These are phyloP conservation scores for Candolleomyces efflorescens DNA, from an alignment of 768 basidiomycete species.

Conservation along the genomic window DNA sequence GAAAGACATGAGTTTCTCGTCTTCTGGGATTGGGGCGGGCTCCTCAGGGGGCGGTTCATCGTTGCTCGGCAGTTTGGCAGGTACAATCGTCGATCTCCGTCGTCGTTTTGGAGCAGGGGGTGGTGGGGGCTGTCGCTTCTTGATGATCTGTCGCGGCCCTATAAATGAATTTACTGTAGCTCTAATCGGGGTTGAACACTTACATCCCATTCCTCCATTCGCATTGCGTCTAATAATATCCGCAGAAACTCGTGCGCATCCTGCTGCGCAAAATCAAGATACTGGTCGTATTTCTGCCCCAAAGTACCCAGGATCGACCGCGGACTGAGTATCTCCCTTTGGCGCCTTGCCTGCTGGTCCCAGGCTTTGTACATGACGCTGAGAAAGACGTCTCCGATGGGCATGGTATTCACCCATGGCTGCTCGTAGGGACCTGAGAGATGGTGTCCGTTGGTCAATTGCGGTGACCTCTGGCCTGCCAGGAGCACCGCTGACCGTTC, in stretches of 20 bases:
- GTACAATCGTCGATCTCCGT: conserved; percentile 33
- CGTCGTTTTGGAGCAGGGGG: conserved; percentile 33
- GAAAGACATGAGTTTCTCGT: conserved; percentile 61
- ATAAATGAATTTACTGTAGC: background rate
- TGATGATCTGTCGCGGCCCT: conserved; percentile 59
- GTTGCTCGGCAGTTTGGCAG: conserved; percentile 12
- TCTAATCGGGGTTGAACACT: conserved; percentile 17
- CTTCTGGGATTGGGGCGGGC: conserved; percentile 25
- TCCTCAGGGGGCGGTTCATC: conserved; percentile 7
- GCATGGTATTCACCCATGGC: conserved; percentile 56
- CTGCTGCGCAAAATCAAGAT: conserved; percentile 92
- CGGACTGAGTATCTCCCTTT: conserved; percentile 56
- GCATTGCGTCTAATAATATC: conserved; percentile 85
- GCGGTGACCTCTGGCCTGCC: conserved; percentile 53
- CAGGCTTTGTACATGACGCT: conserved; percentile 58
- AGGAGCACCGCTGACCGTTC: conserved; percentile 34
- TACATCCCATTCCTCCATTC: conserved; percentile 93
- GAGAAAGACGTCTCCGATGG: conserved; percentile 67
- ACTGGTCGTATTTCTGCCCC: conserved; percentile 89
- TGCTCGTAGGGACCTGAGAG: conserved; percentile 48
- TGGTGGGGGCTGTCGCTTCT: conserved; percentile 55
- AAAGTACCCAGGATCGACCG: conserved; percentile 63
- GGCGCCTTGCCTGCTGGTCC: conserved; percentile 50
- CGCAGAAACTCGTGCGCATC: conserved; percentile 93
- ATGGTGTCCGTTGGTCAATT: conserved; percentile 64